Base-by-base conservation (phyloP, 495 filamentous ascomycete genomes). In the Penicillium fimorum region DNA sequence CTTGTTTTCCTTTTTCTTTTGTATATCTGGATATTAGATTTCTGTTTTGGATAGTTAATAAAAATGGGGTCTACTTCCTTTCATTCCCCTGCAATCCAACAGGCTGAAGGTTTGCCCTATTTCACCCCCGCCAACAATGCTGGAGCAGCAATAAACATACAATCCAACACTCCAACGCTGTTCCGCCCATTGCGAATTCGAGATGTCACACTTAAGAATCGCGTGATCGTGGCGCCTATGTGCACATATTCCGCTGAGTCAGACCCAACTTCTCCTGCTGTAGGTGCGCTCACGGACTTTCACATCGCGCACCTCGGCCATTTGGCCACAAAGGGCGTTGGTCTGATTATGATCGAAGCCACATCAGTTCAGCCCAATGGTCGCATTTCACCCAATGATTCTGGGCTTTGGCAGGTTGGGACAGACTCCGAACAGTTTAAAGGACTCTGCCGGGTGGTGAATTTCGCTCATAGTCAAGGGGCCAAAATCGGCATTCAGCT, bases 401-500 rank as follows among this genome's bases (percentile, higher is more conserved):
- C 71, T 13, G 89, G 89, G 4, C 69, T 92, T 7, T 91, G 87
- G 88, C 74, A 83, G 51, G 82, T 87, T 2, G 68, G 64, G 0
- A 65, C 63, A 0, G 65, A 67, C 4, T 72, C 69, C 0, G 69
- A 68, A 53, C 89, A 92, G 59, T 87, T 90, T 64, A 76, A 80
- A 47, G 79, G 79, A 0, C 73, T 91, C 30, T 77, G 79, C 58
- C 79, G 79, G 44, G 77, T 89, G 38, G 83, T 80, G 41, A 80
- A 87, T 57, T 87, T 84, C 57, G 66, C 66, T 12, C 78, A 80
- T 49, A 79, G 75, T 24, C 89, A 92, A 68, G 78, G 79, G 57
- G 82, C 83, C 57, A 84, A 89, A 64, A 70, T 86, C 35, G 87
- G 80, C 13, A 84, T 92, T 58, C 89, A 92, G 70, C 78, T 92